Base-by-base conservation (phyloP, 139 green algal species). In the Chlorella sp. region DNA sequence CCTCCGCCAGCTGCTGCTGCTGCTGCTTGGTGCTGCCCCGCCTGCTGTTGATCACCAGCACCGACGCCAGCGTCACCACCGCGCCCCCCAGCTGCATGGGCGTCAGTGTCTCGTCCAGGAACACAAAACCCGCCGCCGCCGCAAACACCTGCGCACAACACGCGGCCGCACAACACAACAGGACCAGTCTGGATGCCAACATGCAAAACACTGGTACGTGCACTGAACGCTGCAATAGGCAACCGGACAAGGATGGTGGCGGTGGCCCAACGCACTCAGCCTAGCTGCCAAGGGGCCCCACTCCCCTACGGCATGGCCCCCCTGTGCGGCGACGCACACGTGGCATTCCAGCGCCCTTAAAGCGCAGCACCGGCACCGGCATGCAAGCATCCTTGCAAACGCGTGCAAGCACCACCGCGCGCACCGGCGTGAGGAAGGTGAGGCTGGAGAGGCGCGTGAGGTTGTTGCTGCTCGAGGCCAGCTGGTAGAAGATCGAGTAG, bases 351-450 rank as follows among this genome's bases (percentile, higher is more conserved):
- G n/a, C n/a, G n/a, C n/a, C n/a, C n/a, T n/a, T n/a, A 29, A 14
- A 55, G 42, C 17, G 42, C 10, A 17, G 10, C 17, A 17, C 42
- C 42, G 10, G 17, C 42, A 17, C 42, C 42, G 10, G 10, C 17
- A 10, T 10, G 42, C 10, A 55, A 55, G 10, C 10, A 10, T 17
- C 42, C 42, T 55, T 55, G 42, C 10, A 55, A 55, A 55, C 10
- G 42, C 42, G 10, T 55, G 10, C 10, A 55, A 55, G 42, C 10
- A 55, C 10, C 42, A 17, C 42, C 42, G 94, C 93, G 89, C 98
- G 97, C 67, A 96, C 86, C 27, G 95, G 95, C 2, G 95, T 99
- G 23, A 99, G 78, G 79, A 99, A 99, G 14, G 95, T 99, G 1
- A 99, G 80, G 49, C 78, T 92, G 61, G 83, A 94, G 2, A 99